These are phyloP conservation scores for Rhododendron griersonianum DNA, from an alignment of 148 eudicot species.

Conservation along the genomic window DNA sequence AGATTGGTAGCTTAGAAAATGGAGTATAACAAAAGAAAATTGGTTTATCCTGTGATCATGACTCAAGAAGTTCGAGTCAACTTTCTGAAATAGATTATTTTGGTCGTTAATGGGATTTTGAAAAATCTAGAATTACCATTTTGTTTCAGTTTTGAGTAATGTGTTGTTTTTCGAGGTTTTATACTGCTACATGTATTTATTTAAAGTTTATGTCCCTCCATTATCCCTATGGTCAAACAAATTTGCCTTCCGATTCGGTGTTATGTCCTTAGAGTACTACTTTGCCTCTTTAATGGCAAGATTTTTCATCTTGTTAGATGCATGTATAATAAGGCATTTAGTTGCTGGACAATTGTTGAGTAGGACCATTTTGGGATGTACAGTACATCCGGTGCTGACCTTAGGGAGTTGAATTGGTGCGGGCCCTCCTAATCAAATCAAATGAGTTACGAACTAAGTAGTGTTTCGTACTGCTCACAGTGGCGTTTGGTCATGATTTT, in stretches of 20 bases:
- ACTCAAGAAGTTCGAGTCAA: neutral
- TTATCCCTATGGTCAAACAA: neutral
- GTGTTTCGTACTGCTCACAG: neutral
- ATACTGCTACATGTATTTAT: neutral
- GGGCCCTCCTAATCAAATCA: neutral
- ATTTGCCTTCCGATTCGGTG: neutral
- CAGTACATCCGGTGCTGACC: neutral
- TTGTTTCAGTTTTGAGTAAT: neutral
- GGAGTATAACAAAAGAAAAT: neutral
- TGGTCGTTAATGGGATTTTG: neutral
- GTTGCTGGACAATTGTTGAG: neutral
- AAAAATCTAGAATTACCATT: neutral
- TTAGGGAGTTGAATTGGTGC: neutral
- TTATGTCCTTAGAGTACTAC: neutral
- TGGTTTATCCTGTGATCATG: neutral
- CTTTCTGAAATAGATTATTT: neutral
- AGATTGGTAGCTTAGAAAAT: slow-evolving; percentile 5
- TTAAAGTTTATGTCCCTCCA: neutral
- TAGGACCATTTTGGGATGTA: neutral
- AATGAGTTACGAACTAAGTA: neutral
- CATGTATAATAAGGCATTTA: neutral
- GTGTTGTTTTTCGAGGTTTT: neutral
- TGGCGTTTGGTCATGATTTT: neutral
- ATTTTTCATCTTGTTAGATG: neutral
- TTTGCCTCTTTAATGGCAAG: neutral